Conservation (phyloP, 257 asterid genomes). For the Henckelia pumila region DNA sequence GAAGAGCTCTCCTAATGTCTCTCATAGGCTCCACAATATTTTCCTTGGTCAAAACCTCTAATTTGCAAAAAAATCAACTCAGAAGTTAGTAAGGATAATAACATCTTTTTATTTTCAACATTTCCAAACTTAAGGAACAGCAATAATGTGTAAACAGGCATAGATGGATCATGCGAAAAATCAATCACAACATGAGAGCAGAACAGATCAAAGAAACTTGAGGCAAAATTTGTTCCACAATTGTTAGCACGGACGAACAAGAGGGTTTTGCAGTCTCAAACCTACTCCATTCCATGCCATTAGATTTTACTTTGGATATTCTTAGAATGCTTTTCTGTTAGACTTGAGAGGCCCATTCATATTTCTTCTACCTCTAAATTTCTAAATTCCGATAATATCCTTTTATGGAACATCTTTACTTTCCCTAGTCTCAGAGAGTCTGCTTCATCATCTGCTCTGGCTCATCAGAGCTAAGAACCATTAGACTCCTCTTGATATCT, state of each 20-base stretch:
- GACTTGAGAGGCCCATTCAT: neutral
- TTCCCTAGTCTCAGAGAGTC: too few relatives aligned
- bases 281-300: neutral
- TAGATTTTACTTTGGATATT: neutral
- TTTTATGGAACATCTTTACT: too few relatives aligned
- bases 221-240: neutral
- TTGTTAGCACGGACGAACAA: neutral
- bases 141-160: neutral
- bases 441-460: neutral
- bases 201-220: neutral
- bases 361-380: neutral
- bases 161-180: neutral
- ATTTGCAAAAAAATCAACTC: slow-evolving; percentile 18
- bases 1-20: slow-evolving; percentile 90
- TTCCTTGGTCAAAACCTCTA: slow-evolving; percentile 95
- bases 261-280: neutral
- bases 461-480: neutral
- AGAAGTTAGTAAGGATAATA: neutral
- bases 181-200: neutral
- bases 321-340: neutral
- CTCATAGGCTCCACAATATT: slow-evolving; percentile 95
- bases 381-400: too few relatives aligned
- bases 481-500: neutral
- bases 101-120: neutral
- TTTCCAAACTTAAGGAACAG: neutral